A percentile compares a stretch with the other conserved stretches of the same genome.
phyloP scores from a whole-genome alignment of 768 basidiomycete species.

The Heimioporus sp. region DNA sequence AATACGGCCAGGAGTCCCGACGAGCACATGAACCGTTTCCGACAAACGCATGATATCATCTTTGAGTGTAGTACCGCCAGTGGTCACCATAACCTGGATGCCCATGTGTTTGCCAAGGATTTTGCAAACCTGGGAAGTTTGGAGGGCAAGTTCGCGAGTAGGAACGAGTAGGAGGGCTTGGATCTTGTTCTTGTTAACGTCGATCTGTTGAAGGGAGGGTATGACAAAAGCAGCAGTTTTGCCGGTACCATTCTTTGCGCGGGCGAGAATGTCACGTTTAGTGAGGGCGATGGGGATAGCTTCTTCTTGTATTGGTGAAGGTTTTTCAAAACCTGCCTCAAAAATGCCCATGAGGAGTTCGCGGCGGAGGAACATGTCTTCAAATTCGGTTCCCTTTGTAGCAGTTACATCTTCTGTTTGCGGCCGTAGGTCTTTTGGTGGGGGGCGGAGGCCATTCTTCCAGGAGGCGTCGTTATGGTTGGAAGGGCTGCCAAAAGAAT shows the following conservation, averaged over 20 bases:
- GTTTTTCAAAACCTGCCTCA: slow-evolving; percentile 95
- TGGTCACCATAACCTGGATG: slow-evolving; percentile 98
- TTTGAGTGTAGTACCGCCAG: slow-evolving; percentile 95
- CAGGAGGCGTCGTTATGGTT: slow-evolving; percentile 44
- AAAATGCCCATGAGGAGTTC: slow-evolving; percentile 99
- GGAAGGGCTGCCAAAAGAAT: slow-evolving; percentile 19
- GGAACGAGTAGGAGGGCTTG: slow-evolving; percentile 96
- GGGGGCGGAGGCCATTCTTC: slow-evolving; percentile 77
- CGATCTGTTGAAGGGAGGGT: slow-evolving; percentile 91
- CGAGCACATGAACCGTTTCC: slow-evolving; percentile 91
- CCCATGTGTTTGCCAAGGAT: slow-evolving; percentile 94
- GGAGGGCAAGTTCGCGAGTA: slow-evolving; percentile 96
- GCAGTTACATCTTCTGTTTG: slow-evolving; percentile 97
- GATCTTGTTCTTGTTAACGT: slow-evolving; percentile 80
- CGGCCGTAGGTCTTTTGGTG: slow-evolving; percentile 88
- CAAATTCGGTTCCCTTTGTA: slow-evolving; percentile 93
- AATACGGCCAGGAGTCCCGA: slow-evolving; percentile 95
- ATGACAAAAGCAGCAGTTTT: slow-evolving; percentile 99
- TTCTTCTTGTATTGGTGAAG: slow-evolving; percentile 98
- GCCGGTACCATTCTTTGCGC: slow-evolving; percentile 96
- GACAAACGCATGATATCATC: slow-evolving; percentile 94
- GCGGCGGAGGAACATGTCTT: slow-evolving; percentile 88
- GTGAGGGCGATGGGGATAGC: slow-evolving; percentile 94
- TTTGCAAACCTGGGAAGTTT: slow-evolving; percentile 99
- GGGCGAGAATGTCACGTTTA: slow-evolving; percentile 90